Evolutionary conservation across 1,139 yeast genomes (phyloP), one percentile per base, ranked within the genome.

Genomic region (Saccharomycopsis hybrid): DNA sequence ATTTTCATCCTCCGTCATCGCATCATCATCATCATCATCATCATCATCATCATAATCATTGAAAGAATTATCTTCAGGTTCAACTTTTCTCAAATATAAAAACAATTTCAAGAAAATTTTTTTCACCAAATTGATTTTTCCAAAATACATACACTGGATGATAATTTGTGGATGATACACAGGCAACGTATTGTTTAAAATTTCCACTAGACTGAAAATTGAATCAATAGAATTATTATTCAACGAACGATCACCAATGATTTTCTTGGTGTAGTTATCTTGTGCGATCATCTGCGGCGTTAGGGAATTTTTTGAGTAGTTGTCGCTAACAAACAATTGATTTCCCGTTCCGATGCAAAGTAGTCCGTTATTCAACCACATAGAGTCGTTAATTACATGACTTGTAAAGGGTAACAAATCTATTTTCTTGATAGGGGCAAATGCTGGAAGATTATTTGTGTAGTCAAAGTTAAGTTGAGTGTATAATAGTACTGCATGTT

Each of bases 121-220:
- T 55, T 80, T 74, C 1, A 82, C 94, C 3, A 81, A 62, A 3
- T 68, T 66, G 8, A 76, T 58, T 57, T 84, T 81, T 36, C 81
- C 83, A 59, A 80, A 77, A 59, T 84, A 82, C 18, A 90, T 65
- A 3, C 84, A 71, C 62, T 90, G 97, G 47, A 89, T 83, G 41
- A 92, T 67, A 54, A 88, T 76, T 63, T 89, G 96, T 0, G 98
- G 98, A 61, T 92, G 97, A 60, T 86, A 92, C 1, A 89, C 68
- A 0, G 97, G 97, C 36, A 92, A 65, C 0, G 95, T 94, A 31
- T 97, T 96, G 66, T 89, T 89, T 49, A 92, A 67, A 1, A 88
- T 82, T 18, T 87, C 70, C 43, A 85, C 86, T 51, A 89, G 71
- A 53, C 77, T 80, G 59, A 86, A 77, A 1, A 80, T 70, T 0